Evolutionary conservation across 73 alveolate species (phyloP), one percentile per base, ranked within the genome.

Genomic region (Paramecium pentaurelia): DNA sequence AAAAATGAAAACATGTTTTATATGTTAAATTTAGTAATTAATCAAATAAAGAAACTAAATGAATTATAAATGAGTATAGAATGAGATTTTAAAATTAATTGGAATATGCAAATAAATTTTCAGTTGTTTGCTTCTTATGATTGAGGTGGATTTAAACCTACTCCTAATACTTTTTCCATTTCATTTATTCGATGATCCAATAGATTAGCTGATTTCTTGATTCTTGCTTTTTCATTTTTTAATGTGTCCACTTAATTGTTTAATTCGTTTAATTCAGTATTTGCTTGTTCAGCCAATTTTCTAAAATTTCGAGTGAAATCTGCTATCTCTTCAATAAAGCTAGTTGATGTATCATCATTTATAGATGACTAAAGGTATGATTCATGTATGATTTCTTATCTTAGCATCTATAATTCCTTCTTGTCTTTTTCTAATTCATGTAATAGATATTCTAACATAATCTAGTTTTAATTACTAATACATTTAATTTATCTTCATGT

Each of bases 401-500:
- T 40, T 12, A 80, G 30, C 42, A 80, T 80, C 45, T 80, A 44
- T 47, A 80, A 80, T 28, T 80, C 71, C 8, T 80, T 80, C 58
- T 80, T 42, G 38, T 45, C 91, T 80, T 80, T 80, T 20, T 80
- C 71, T 80, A 80, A 44, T 80, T 80, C 91, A 80, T 42, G 75
- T 45, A 40, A 12, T 27, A 80, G 27, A 18, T 32, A 80, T 27
- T 80, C 91, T 80, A 80, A 47, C 91, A 80, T 80, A 14, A 80
- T 20, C 91, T 80, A 54, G 70, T 54, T 54, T 54, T 54, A 54
- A 54, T 80, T 80, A 80, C 47, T 45, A 44, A 34, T 80, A 80
- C 91, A 80, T 80, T 80, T 27, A 80, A 44, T 80, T 80, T 80
- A 10, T 45, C 75, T 80, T 80, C 91, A 80, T 80, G 91, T 47